A percentile compares a stretch with the other conserved stretches of the same genome.
Conservation (phyloP, 768 basidiomycete species). For the Guyanaporus albipodus region DNA sequence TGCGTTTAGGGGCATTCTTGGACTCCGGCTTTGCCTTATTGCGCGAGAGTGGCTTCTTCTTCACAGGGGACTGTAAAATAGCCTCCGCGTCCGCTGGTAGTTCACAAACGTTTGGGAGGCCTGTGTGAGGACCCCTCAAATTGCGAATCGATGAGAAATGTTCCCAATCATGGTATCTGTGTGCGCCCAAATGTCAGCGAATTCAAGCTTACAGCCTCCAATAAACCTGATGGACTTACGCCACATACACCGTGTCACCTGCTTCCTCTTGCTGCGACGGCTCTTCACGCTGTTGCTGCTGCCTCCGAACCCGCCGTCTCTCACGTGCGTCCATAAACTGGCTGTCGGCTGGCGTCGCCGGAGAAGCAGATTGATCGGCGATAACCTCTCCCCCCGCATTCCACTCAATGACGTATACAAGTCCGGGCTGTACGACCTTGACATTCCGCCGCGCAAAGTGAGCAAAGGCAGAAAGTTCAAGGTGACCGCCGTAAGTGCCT, state of each 20-base stretch:
- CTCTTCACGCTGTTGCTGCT: constrained; percentile 31
- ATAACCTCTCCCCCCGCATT: constrained; percentile 49
- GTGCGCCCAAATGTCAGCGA: constrained; percentile 9
- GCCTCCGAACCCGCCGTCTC: constrained; percentile 40
- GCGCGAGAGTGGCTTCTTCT: constrained; percentile 35
- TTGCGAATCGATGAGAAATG: constrained; percentile 94
- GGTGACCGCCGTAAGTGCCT: constrained; percentile 91
- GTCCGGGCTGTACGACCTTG: constrained; percentile 89
- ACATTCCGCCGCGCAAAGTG: constrained; percentile 74
- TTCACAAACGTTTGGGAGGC: constrained; percentile 64
- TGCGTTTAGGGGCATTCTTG: constrained; percentile 14
- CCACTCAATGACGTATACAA: constrained; percentile 90
- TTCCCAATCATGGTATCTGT: constrained; percentile 89
- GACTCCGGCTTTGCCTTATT: constrained; percentile 25
- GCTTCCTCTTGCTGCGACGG: constrained; percentile 17
- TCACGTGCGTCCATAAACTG: constrained; percentile 38
- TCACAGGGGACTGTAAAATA: constrained; percentile 29
- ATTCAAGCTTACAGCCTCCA: constrained; percentile 1
- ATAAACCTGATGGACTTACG: constrained; percentile 50
- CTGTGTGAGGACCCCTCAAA: constrained; percentile 76
- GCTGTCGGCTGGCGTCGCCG: constrained; percentile 24
- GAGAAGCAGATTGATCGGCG: constrained; percentile 25
- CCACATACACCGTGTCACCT: constrained; percentile 67
- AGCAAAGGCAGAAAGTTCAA: constrained; percentile 91
- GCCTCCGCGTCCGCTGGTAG: constrained; percentile 31